Conservation (phyloP, 2,329 filamentous ascomycete genomes). For the Lachnellula occidentalis region DNA sequence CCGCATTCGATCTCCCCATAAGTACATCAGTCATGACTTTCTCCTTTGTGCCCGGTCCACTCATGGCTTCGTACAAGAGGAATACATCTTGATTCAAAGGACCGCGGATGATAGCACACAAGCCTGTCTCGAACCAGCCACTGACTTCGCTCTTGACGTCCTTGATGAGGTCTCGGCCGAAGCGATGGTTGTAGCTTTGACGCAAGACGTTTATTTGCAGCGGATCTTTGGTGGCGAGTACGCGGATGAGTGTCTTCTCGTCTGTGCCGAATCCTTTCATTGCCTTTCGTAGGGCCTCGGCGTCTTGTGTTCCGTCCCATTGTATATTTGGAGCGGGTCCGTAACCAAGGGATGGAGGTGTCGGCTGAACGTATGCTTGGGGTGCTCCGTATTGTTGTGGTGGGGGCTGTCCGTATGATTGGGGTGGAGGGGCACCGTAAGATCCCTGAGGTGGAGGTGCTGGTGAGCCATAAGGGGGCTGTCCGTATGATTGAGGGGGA, state of each 20-base stretch:
- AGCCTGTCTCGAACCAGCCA: slow-evolving; percentile 66
- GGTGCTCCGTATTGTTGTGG: slow-evolving; percentile 32
- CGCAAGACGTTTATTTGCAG: slow-evolving; percentile 68
- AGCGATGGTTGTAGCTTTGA: slow-evolving; percentile 57
- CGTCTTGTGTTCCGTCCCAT: slow-evolving; percentile 63
- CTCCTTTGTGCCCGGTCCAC: slow-evolving; percentile 82
- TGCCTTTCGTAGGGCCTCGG: slow-evolving; percentile 66
- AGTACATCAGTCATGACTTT: slow-evolving; percentile 79
- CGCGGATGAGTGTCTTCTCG: slow-evolving; percentile 67
- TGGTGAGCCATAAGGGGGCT: not conserved
- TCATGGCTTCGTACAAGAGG: slow-evolving; percentile 65
- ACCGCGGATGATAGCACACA: slow-evolving; percentile 71
- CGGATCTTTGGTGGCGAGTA: slow-evolving; percentile 69
- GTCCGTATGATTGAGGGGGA: slow-evolving; percentile 5
- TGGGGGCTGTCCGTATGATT: slow-evolving; percentile 15
- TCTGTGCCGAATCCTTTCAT: slow-evolving; percentile 96
- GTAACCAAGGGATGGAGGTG: slow-evolving; percentile 69
- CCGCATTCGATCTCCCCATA: slow-evolving; percentile 77
- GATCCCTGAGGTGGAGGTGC: slow-evolving; percentile 6
- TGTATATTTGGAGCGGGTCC: slow-evolving; percentile 63
- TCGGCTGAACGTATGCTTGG: slow-evolving; percentile 42
- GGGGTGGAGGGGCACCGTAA: slow-evolving; percentile 26
- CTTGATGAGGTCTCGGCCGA: slow-evolving; percentile 63
- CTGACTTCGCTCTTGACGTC: slow-evolving; percentile 76
- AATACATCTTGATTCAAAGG: slow-evolving; percentile 73